Evolutionary conservation across 768 basidiomycete species (phyloP).

Genomic region (Suillus brevipes): DNA sequence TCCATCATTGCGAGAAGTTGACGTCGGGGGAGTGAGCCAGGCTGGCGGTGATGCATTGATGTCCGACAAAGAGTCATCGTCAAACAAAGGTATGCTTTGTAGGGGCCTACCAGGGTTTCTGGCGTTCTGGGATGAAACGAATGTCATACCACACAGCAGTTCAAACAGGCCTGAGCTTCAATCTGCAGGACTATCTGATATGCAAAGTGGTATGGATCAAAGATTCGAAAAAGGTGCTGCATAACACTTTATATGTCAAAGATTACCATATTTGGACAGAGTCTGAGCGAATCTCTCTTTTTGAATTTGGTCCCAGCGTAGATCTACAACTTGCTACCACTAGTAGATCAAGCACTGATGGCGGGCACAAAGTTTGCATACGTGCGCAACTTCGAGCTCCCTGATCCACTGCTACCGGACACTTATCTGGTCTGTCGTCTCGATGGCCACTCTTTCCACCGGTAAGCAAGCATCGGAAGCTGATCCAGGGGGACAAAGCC

Average conservation of each 20-base stretch:
- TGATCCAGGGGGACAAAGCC: neutral
- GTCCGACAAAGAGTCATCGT: too few relatives aligned
- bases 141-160: neutral
- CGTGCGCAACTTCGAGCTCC: conserved; percentile 85
- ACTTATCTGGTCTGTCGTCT: conserved; percentile 85
- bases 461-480: conserved; percentile 45
- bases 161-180: neutral
- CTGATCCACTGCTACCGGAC: conserved; percentile 80
- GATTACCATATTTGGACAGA: neutral
- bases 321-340: neutral
- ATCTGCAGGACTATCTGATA: neutral
- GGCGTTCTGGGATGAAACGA: neutral
- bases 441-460: conserved; percentile 94
- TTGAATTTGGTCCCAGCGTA: neutral
- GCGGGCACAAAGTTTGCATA: conserved; percentile 92
- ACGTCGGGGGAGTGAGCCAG: too few relatives aligned
- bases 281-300: neutral
- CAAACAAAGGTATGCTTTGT: too few relatives aligned
- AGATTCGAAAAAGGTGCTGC: too few relatives aligned
- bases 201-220: too few relatives aligned
- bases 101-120: neutral
- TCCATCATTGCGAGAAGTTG: too few relatives aligned
- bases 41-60: too few relatives aligned
- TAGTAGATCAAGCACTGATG: conserved; percentile 47
- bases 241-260: neutral